phyloP scores from a whole-genome alignment of 192 early-diverging fungal species.

The Oehlia diaphana region DNA sequence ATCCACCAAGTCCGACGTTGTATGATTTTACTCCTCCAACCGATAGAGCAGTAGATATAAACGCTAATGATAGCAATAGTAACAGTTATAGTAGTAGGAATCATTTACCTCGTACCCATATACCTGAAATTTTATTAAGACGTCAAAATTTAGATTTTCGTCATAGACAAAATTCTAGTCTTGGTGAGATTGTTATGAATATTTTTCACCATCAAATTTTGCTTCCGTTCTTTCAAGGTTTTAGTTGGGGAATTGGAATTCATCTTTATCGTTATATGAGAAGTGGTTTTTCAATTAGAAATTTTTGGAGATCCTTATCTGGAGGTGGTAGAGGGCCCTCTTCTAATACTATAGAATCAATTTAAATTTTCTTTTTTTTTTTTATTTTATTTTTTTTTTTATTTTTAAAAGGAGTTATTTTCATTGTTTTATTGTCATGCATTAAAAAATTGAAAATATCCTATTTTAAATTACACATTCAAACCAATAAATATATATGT shows the following conservation, averaged over 20 bases:
- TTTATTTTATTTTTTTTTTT: too few relatives aligned
- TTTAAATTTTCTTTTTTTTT: too few relatives aligned
- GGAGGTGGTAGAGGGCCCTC: not conserved
- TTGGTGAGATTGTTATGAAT: not conserved
- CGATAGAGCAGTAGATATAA: not conserved
- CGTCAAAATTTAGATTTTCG: not conserved
- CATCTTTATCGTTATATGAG: slow-evolving; percentile 27
- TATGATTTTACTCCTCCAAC: not conserved
- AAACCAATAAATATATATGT: too few relatives aligned
- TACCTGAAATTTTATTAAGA: slow-evolving; percentile 3
- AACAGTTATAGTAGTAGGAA: not conserved
- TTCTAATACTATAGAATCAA: not conserved
- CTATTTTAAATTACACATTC: too few relatives aligned
- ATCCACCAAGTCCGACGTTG: slow-evolving; percentile 4
- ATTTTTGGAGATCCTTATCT: not conserved
- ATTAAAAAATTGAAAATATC: too few relatives aligned
- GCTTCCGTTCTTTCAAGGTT: slow-evolving; percentile 23
- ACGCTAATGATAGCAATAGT: not conserved
- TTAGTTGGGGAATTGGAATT: slow-evolving; percentile 16
- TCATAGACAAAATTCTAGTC: not conserved
- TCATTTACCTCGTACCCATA: not conserved
- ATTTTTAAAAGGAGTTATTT: too few relatives aligned
- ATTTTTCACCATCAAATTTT: slow-evolving; percentile 20
- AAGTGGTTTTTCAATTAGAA: slow-evolving; percentile 6
- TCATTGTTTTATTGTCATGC: too few relatives aligned